Base-by-base conservation (phyloP, 2,329 filamentous ascomycete genomes). In the Trichoderma breve region DNA sequence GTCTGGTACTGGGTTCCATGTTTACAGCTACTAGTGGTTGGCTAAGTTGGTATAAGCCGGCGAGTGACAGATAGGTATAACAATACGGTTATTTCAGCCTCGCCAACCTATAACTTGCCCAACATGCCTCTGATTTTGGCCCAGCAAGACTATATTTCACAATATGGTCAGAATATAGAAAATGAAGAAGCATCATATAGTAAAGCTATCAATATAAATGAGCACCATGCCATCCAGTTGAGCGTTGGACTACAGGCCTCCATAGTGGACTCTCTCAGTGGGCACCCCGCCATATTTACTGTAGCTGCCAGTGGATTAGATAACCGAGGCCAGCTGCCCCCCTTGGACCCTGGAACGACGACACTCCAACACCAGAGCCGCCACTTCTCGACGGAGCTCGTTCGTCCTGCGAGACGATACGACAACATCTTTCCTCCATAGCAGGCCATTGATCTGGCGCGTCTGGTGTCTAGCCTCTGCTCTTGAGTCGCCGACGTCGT, bases 281-380 rank as follows among this genome's bases (percentile, higher is more conserved):
- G 64, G 26, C 43, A 28, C 66, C 66, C 66, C 66, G 55, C 66
- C 66, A 69, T 60, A 36, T 30, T n/a, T 39, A 28, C 36, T 67
- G 61, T 18, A 11, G n/a, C 34, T 36, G 34, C 34, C 34, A 36
- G 28, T 34, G 62, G 51, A 67, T 69, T 69, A 69, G 66, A 69
- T 69, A 60, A 69, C 55, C 64, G 51, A 43, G 51, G 32, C 64
- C 24, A 18, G n/a, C 18, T 9, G 43, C 39, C 21, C 63, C 63
- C 66, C 65, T 51, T 24, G 55, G 30, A 51, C 66, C 28, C 32
- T 24, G 4, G 30, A 18, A 18, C 36, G 15, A 53, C 39, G 57
- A 70, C 39, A 34, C 57, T 55, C 28, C 67, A 70, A 55, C 58
- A 12, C 55, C 64, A 24, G 57, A 61, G 9, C 36, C 11, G 21